Conservation (phyloP, 1,139 yeast genomes). For the Saccharomyces hybrid region DNA sequence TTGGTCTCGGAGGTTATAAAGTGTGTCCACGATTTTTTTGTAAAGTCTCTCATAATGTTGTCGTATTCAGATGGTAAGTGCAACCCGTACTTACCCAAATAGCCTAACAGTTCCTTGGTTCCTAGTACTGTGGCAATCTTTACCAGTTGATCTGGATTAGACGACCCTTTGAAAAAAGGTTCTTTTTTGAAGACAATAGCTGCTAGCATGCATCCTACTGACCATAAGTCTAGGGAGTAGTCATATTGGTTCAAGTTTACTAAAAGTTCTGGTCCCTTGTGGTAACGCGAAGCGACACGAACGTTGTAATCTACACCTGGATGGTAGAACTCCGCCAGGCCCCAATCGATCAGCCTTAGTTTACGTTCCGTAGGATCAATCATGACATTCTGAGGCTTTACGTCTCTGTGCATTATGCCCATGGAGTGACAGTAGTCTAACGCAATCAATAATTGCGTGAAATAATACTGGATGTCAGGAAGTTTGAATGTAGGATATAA, state of each 20-base stretch:
- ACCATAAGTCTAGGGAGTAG: constrained; percentile 73
- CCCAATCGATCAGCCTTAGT: constrained; percentile 74
- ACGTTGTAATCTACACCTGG: constrained; percentile 73
- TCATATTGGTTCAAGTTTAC: constrained; percentile 70
- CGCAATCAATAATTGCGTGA: constrained; percentile 61
- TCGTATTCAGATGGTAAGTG: constrained; percentile 59
- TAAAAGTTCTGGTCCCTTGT: constrained; percentile 72
- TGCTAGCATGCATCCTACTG: constrained; percentile 74
- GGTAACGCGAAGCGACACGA: constrained; percentile 72
- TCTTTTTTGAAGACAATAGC: constrained; percentile 69
- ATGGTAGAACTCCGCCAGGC: constrained; percentile 75
- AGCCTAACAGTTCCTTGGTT: constrained; percentile 54
- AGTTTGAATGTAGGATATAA: constrained; percentile 60
- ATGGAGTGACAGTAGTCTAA: constrained; percentile 70
- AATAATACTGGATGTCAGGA: constrained; percentile 59
- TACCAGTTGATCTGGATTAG: constrained; percentile 71
- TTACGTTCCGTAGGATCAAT: constrained; percentile 59
- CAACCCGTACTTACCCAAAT: constrained; percentile 54
- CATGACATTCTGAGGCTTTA: constrained; percentile 80
- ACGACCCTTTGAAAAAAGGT: constrained; percentile 72
- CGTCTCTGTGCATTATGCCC: constrained; percentile 82
- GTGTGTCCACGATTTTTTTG: constrained; percentile 59
- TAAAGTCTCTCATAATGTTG: constrained; percentile 55
- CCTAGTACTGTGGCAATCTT: constrained; percentile 74
- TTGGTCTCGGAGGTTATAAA: constrained; percentile 49